Evolutionary conservation across 768 basidiomycete species (phyloP).

Genomic region (Amanita pallidorosea): DNA sequence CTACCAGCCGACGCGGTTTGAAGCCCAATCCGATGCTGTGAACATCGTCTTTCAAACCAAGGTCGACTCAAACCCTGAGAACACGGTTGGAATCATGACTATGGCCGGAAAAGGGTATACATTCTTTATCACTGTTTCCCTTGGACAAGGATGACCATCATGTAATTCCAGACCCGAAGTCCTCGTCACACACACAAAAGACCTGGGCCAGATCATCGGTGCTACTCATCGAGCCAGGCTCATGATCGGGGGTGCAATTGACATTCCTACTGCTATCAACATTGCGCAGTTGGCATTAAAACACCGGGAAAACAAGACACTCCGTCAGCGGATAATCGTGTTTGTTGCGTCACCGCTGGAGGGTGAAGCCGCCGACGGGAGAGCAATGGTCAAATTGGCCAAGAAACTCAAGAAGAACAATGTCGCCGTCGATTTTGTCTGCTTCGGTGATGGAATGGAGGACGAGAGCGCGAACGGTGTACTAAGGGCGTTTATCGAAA

Average conservation of each 20-base stretch:
- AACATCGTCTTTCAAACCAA: slow-evolving; percentile 87
- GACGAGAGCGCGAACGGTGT: slow-evolving; percentile 15
- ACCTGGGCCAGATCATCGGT: slow-evolving; percentile 82
- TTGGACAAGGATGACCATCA: background rate
- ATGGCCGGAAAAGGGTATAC: slow-evolving; percentile 93
- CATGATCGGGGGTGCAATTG: slow-evolving; percentile 72
- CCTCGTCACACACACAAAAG: slow-evolving; percentile 91
- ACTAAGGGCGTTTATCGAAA: slow-evolving; percentile 76
- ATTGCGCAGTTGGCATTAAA: slow-evolving; percentile 95
- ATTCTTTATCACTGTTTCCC: background rate
- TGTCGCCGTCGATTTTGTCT: slow-evolving; percentile 86
- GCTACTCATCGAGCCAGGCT: slow-evolving; percentile 63
- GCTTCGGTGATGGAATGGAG: slow-evolving; percentile 85
- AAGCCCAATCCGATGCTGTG: slow-evolving; percentile 88
- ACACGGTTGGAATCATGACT: slow-evolving; percentile 94
- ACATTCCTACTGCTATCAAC: slow-evolving; percentile 84
- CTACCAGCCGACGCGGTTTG: slow-evolving; percentile 77
- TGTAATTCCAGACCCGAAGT: slow-evolving; percentile 68
- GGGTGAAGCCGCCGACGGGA: slow-evolving; percentile 60
- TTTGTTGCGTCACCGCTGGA: slow-evolving; percentile 88
- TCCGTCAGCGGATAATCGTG: slow-evolving; percentile 90
- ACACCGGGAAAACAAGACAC: slow-evolving; percentile 97
- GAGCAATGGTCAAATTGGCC: slow-evolving; percentile 76
- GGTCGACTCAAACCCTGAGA: slow-evolving; percentile 94
- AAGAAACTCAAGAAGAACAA: slow-evolving; percentile 99